phyloP scores from a whole-genome alignment of 169 alveolate genomes.

The Eimeria praecox region DNA sequence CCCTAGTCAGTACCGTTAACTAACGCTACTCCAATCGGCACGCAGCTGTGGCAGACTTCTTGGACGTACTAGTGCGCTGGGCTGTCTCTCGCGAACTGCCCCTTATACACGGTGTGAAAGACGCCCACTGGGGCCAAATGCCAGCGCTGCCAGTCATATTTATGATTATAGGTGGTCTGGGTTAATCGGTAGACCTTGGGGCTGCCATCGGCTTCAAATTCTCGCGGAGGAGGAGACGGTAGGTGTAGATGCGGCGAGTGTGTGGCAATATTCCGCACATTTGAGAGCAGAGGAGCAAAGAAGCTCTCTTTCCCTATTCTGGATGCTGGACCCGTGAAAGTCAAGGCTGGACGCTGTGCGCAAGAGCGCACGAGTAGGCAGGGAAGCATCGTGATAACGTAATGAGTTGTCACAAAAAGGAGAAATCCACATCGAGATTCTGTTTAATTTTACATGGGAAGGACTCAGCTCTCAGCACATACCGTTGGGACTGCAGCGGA shows the following conservation, averaged over 20 bases:
- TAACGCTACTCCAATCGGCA: not conserved
- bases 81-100: slow-evolving; percentile 91
- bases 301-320: not conserved
- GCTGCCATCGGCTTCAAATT: slow-evolving; percentile 90
- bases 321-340: slow-evolving; percentile 1
- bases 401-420: not conserved
- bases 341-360: slow-evolving; percentile 47
- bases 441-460: not conserved
- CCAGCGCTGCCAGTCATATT: slow-evolving; percentile 94
- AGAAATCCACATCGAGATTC: not conserved
- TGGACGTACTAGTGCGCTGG: slow-evolving; percentile 79
- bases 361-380: slow-evolving; percentile 38
- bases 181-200: slow-evolving; percentile 88
- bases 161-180: slow-evolving; percentile 90
- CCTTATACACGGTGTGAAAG: slow-evolving; percentile 92
- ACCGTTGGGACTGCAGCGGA: slow-evolving; percentile 31
- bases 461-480: not conserved
- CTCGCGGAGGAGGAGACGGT: slow-evolving; percentile 94
- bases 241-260: slow-evolving; percentile 84
- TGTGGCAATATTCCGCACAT: slow-evolving; percentile 63
- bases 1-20: not conserved
- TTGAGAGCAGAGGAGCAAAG: not conserved
- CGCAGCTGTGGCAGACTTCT: not conserved
- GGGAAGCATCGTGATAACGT: slow-evolving; percentile 5
- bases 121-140: slow-evolving; percentile 89